Evolutionary conservation across 208 protist species (phyloP), one percentile per base, ranked within the genome.

Genomic region (Leishmania major): DNA sequence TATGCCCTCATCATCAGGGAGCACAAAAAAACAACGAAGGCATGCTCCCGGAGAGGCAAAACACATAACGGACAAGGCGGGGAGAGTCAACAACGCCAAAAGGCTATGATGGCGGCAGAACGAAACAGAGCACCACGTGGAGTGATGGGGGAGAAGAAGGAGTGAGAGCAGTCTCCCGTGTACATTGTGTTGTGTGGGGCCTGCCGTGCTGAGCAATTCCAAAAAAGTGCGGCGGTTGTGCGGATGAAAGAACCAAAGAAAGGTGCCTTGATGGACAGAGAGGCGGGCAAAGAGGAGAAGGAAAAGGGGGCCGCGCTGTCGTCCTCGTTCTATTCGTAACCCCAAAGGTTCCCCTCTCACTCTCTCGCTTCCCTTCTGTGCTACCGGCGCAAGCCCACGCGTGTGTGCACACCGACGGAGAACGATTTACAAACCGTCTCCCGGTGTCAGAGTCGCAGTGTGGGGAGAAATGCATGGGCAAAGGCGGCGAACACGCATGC

Each of bases 71-170:
- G n/a, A 13, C 60, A 43, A 47, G n/a, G 76, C n/a, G 70, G 70
- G 43, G 35, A 73, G 25, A 47, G 28, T 82, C 37, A 59, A 64
- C 78, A 64, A 43, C 70, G 15, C 6, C 51, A 35, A 83, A 86
- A 60, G 22, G 25, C 25, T 17, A 55, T 74, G 40, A 53, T 15
- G 70, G n/a, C 22, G 3, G 45, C 70, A 74, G 28, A 28, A 31
- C 37, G 10, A 31, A n/a, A 47, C 5, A n/a, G 45, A 53, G 45
- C 28, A 13, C 70, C 43, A 77, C 47, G 35, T 59, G 45, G 67
- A 64, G 49, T 84, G 77, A 53, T 82, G 86, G 75, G 77, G 77
- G 84, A 66, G 74, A 82, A 47, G 80, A 64, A 64, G n/a, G 75
- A 28, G 53, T 43, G 79, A 51, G 17, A 51, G 31, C 8, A 79